A percentile compares a stretch with the other conserved stretches of the same genome.
These are phyloP conservation scores for Maudiozyma barnettii DNA, from an alignment of 805 yeast species.

Conservation along the genomic window DNA sequence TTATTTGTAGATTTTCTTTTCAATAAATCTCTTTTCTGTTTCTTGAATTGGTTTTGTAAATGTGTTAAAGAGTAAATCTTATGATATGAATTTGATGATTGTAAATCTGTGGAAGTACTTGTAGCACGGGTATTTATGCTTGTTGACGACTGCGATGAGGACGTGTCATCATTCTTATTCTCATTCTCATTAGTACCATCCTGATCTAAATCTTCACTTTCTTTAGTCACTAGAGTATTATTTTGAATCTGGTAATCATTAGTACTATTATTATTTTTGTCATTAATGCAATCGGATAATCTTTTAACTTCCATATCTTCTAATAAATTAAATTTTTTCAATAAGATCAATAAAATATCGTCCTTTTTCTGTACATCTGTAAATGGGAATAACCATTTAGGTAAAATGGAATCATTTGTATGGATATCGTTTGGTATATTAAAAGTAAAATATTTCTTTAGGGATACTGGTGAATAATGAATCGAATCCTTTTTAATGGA, in stretches of 20 bases:
- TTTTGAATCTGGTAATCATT: background rate
- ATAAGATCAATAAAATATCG: conserved; percentile 19
- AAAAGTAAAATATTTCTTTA: conserved; percentile 23
- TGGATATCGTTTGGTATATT: conserved; percentile 19
- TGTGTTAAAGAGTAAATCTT: conserved; percentile 18
- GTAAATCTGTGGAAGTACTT: conserved; percentile 2
- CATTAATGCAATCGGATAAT: conserved; percentile 19
- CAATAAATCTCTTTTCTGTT: conserved; percentile 5
- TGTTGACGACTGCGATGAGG: background rate
- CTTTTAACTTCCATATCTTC: conserved; percentile 29
- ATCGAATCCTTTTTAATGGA: conserved; percentile 27
- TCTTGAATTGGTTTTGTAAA: conserved; percentile 17
- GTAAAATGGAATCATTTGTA: conserved; percentile 17
- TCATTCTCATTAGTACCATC: background rate
- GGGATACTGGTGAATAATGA: conserved; percentile 27
- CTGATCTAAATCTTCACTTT: background rate
- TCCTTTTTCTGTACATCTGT: conserved; percentile 14
- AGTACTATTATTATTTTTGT: background rate
- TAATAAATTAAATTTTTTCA: conserved; percentile 27
- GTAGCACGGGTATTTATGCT: background rate
- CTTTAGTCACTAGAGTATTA: background rate
- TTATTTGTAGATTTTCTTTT: background rate
- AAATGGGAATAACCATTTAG: conserved; percentile 25
- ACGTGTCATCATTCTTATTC: background rate
- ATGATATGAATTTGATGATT: conserved; percentile 14